Conservation (phyloP, 257 asterid species). For the Misopates orontium region DNA sequence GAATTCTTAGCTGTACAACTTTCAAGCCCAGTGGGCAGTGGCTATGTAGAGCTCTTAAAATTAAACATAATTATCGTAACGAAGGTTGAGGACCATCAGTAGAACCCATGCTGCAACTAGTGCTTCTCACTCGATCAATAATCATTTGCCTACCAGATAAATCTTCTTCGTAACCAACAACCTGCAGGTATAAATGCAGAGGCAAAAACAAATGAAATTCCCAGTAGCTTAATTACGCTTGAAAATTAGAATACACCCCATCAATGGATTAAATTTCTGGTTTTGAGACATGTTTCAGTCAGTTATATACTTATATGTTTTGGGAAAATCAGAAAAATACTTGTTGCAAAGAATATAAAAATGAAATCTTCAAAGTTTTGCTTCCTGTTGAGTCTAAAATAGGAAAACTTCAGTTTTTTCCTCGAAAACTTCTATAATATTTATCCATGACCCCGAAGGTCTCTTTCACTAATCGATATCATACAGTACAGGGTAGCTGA, state of each 20-base stretch:
- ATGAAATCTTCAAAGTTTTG: too few species aligned
- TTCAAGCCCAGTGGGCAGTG: neutral
- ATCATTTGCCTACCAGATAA: slow-evolving; percentile 95
- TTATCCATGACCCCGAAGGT: neutral
- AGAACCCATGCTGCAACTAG: slow-evolving; percentile 55
- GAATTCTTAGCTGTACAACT: neutral
- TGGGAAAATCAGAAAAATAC: too few species aligned
- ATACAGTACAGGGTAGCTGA: slow-evolving; percentile 14
- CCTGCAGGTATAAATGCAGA: slow-evolving; percentile 43
- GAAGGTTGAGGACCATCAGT: neutral
- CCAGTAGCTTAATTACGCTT: neutral
- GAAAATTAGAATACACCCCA: neutral
- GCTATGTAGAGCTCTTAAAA: neutral
- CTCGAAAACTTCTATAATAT: too few species aligned
- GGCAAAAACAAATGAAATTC: slow-evolving; percentile 17
- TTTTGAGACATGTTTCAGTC: too few species aligned
- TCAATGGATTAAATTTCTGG: too few species aligned
- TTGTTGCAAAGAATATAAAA: too few species aligned
- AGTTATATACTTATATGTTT: too few species aligned
- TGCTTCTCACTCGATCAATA: slow-evolving; percentile 75
- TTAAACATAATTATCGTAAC: neutral
- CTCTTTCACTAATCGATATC: slow-evolving; percentile 6
- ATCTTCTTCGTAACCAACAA: slow-evolving; percentile 92
- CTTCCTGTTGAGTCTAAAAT: too few species aligned
- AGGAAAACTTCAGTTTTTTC: too few species aligned